These are phyloP conservation scores for Lasiodiplodia citricola DNA, from an alignment of 2,329 filamentous ascomycete genomes.

Conservation along the genomic window DNA sequence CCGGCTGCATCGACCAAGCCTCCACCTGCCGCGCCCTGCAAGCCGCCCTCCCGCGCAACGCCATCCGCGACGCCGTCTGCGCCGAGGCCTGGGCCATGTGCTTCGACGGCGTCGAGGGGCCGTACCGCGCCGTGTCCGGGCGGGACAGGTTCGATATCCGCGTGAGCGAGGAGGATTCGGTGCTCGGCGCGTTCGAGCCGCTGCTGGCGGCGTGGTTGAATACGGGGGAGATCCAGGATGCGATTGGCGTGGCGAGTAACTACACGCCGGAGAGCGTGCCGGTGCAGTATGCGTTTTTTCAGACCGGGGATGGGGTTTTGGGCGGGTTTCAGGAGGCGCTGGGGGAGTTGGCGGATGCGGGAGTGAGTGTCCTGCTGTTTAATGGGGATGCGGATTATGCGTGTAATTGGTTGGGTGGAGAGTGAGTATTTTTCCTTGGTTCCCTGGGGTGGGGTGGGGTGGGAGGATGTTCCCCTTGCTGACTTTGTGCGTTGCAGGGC, in stretches of 20 bases:
- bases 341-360: constrained; percentile 47
- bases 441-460: constrained; percentile 33
- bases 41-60: constrained; percentile 34
- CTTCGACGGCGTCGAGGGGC: constrained; percentile 34
- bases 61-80: constrained; percentile 9
- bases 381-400: constrained; percentile 46
- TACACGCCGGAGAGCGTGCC: constrained; percentile 57
- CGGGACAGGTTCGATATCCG: constrained; percentile 62
- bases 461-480: neutral
- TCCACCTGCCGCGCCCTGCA: constrained; percentile 54
- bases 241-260: constrained; percentile 67
- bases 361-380: constrained; percentile 44
- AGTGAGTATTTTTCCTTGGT: constrained; percentile 48
- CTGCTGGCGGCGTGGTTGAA: constrained; percentile 59
- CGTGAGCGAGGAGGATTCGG: constrained; percentile 56
- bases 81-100: constrained; percentile 47
- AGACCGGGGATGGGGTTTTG: constrained; percentile 62
- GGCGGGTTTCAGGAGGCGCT: constrained; percentile 58
- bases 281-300: constrained; percentile 58
- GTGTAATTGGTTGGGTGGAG: constrained; percentile 43
- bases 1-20: constrained; percentile 61
- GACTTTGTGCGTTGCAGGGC: constrained; percentile 28
- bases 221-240: constrained; percentile 60
- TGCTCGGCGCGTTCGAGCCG: constrained; percentile 58
- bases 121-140: constrained; percentile 38